Conservation (phyloP, 31 red algal genomes). For the Bonnemaisonia californica region DNA sequence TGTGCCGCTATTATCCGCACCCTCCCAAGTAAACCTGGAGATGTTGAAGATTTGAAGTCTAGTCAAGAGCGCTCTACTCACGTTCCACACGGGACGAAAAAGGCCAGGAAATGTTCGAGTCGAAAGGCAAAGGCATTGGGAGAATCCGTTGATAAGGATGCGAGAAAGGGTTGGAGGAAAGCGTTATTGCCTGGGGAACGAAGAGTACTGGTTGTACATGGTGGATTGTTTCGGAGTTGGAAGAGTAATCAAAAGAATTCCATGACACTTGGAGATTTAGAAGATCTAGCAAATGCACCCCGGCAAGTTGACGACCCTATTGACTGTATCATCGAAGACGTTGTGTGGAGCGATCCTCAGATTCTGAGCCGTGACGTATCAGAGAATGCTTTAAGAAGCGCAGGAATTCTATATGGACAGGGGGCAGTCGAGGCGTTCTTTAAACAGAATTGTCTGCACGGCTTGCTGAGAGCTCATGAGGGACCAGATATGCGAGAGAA, state of each 20-base stretch:
- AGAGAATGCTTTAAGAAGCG: slow-evolving; percentile 66
- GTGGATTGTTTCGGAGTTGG: slow-evolving; percentile 71
- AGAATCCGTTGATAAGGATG: not conserved
- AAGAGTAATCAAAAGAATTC: slow-evolving; percentile 17
- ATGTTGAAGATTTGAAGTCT: too few species aligned
- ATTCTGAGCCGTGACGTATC: slow-evolving; percentile 38
- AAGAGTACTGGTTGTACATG: slow-evolving; percentile 76
- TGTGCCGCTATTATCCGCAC: slow-evolving; percentile 58
- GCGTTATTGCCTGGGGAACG: slow-evolving; percentile 53
- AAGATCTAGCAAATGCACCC: slow-evolving; percentile 31
- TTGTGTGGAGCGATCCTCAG: slow-evolving; percentile 81
- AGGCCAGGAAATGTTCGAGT: not conserved
- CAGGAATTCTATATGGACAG: slow-evolving; percentile 71
- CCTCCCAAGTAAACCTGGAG: not conserved
- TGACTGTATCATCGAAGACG: slow-evolving; percentile 65
- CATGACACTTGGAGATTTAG: slow-evolving; percentile 51
- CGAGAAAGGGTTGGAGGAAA: slow-evolving; percentile 36
- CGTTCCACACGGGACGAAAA: not conserved
- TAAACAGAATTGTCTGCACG: slow-evolving; percentile 54
- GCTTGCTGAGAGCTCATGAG: slow-evolving; percentile 86
- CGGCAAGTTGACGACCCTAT: slow-evolving; percentile 55
- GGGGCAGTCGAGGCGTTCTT: slow-evolving; percentile 68
- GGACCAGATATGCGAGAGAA: slow-evolving; percentile 87
- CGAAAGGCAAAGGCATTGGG: not conserved
- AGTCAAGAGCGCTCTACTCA: too few species aligned